Evolutionary conservation across 1,284 basidiomycete genomes (phyloP).

Genomic region (Pholiota adiposa): DNA sequence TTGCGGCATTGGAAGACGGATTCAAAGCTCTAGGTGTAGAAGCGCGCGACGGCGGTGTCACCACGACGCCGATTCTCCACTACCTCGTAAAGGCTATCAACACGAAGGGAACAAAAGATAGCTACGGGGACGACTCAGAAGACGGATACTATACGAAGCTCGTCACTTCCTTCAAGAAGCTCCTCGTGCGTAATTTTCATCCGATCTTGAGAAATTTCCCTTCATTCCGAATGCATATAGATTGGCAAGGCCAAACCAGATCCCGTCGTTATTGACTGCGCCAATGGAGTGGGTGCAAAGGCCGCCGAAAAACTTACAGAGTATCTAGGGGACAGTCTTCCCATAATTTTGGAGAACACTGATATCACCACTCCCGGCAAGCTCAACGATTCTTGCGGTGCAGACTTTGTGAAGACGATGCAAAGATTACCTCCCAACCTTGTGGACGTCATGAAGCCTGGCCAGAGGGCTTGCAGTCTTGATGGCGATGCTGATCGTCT

Average conservation of each 20-base stretch:
- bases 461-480: conserved; percentile 88
- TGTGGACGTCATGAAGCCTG: conserved; percentile 58
- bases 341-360: conserved; percentile 71
- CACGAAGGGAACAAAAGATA: conserved; percentile 75
- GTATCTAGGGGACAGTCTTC: conserved; percentile 59
- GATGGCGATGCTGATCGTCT: conserved; percentile 98
- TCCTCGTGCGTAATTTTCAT: conserved; percentile 67
- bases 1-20: conserved; percentile 84
- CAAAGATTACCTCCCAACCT: conserved; percentile 85
- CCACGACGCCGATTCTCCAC: conserved; percentile 95
- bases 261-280: conserved; percentile 89
- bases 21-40: conserved; percentile 72
- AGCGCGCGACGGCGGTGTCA: conserved; percentile 78
- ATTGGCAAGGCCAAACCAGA: conserved; percentile 61
- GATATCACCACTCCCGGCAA: conserved; percentile 68
- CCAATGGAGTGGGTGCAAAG: conserved; percentile 93
- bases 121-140: conserved; percentile 84
- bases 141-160: conserved; percentile 91
- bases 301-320: conserved; percentile 64
- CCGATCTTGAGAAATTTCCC: neutral
- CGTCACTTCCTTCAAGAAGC: conserved; percentile 82
- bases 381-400: conserved; percentile 90
- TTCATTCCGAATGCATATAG: conserved; percentile 38
- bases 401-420: conserved; percentile 96
- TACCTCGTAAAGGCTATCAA: conserved; percentile 94